Evolutionary conservation across 2,329 filamentous ascomycete genomes (phyloP), one percentile per base, ranked within the genome.

Genomic region (Drechslerella dactyloides): DNA sequence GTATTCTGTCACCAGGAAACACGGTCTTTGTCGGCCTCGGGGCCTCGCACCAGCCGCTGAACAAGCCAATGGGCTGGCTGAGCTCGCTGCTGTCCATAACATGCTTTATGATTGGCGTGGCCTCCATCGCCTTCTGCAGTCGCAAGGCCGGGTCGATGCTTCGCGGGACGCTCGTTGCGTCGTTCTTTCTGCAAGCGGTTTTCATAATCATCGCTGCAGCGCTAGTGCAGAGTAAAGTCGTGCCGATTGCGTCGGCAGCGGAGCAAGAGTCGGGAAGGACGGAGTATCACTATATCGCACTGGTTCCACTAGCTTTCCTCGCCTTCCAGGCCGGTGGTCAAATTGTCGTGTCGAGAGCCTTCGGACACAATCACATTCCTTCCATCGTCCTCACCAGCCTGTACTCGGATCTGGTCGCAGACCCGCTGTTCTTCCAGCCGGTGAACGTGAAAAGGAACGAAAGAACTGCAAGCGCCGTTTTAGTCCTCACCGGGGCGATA

Each of bases 1-100:
- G 37, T 51, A 23, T 50, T 7, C 21, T 56, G 52, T 19, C 44
- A 17, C 7, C 7, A 65, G 66, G 66, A 15, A 88, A 88, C 78
- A 87, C 86, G 8, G 83, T 88, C 75, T 87, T 87, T 78, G 81
- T 88, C 42, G 85, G 84, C 17, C 83, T 88, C 21, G 85, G 85
- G 62, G 83, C 84, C 11, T 82, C 85, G 1, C 78, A 79, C 30
- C 84, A 85, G 52, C 85, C 84, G 1, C 77, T 80, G 19, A 80
- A 80, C 66, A 79, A 84, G 66, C 83, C 84, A 2, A 80, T 80
- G 61, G 84, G 83, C 61, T 86, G 83, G 84, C 79, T 83, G 57
- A 84, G 82, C 66, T 84, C 83, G 1, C 79, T 84, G 19, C 79
- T 82, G 70, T 86, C 85, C 59, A 84, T 86, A 73, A 78, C 76